phyloP scores from a whole-genome alignment of 805 yeast genomes.

The Ogataea pignaliae region DNA sequence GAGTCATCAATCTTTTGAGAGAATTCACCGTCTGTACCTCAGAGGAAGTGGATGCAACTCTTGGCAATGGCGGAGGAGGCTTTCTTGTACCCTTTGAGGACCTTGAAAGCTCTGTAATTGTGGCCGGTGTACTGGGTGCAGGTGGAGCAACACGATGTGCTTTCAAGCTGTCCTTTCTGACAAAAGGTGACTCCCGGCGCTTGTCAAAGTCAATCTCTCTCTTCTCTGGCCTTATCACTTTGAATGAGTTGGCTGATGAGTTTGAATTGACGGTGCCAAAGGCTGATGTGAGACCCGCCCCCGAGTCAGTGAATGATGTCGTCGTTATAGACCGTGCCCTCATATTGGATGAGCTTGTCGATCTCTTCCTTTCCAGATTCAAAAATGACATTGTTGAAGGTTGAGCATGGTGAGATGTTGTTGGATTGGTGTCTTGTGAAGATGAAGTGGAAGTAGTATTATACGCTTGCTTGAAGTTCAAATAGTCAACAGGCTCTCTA shows the following conservation, averaged over 20 bases:
- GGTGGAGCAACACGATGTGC: constrained; percentile 73
- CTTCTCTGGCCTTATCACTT: constrained; percentile 61
- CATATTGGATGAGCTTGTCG: constrained; percentile 22
- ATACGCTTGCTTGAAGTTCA: constrained; percentile 47
- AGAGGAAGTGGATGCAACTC: not conserved
- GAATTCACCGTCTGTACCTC: constrained; percentile 2
- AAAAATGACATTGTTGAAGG: not conserved
- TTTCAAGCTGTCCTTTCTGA: constrained; percentile 44
- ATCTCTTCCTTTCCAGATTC: constrained; percentile 9
- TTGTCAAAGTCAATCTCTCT: constrained; percentile 80
- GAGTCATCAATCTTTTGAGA: constrained; percentile 1
- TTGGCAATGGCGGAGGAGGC: constrained; percentile 23
- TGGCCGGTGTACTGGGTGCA: constrained; percentile 58
- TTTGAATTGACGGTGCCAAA: constrained; percentile 5
- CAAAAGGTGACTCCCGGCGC: constrained; percentile 69
- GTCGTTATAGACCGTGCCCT: constrained; percentile 28
- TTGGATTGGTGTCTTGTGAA: not conserved
- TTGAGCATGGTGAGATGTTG: not conserved
- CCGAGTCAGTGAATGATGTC: constrained; percentile 15
- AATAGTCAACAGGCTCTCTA: constrained; percentile 43
- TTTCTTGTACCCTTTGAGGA: constrained; percentile 14
- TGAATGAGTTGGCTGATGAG: constrained; percentile 41
- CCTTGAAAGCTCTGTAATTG: constrained; percentile 5
- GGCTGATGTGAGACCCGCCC: not conserved
- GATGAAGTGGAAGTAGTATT: no score